Conservation (phyloP, 1,284 basidiomycete species). For the Melampsora americana region DNA sequence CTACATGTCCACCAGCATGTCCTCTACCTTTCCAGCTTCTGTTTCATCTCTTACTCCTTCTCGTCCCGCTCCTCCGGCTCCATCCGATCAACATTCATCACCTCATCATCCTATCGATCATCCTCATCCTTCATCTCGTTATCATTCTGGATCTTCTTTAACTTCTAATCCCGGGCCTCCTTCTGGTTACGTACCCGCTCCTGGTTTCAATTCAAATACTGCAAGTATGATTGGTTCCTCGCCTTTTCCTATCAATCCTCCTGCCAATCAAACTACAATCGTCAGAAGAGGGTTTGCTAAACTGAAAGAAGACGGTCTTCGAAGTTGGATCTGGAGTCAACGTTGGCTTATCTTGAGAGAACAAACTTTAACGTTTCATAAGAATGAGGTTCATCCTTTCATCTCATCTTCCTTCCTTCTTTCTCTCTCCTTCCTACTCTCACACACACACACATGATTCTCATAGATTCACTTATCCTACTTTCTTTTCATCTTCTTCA, state of each 20-base stretch:
- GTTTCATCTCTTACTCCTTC: neutral
- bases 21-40: too few relatives aligned
- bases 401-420: slow-evolving; percentile 5
- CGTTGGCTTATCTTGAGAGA: slow-evolving; percentile 86
- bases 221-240: slow-evolving; percentile 5
- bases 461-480: neutral
- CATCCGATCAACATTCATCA: neutral
- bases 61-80: slow-evolving; percentile 1
- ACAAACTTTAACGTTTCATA: slow-evolving; percentile 76
- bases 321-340: slow-evolving; percentile 87
- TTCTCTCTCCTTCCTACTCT: slow-evolving; percentile 12
- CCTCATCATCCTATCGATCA: too few relatives aligned
- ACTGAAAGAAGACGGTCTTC: slow-evolving; percentile 54
- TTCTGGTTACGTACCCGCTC: neutral
- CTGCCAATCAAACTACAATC: slow-evolving; percentile 47
- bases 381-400: slow-evolving; percentile 69
- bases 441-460: slow-evolving; percentile 41
- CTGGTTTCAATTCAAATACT: neutral
- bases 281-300: slow-evolving; percentile 53
- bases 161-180: neutral
- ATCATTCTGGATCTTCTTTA: neutral
- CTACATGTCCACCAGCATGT: too few relatives aligned
- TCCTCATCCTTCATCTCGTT: slow-evolving; percentile 7
- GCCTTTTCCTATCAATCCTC: slow-evolving; percentile 10
- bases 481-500: slow-evolving; percentile 10